A percentile compares a stretch with the other conserved stretches of the same genome.
Evolutionary conservation across 768 basidiomycete genomes (phyloP).

Genomic region (Rhizopogon vinicolor): DNA sequence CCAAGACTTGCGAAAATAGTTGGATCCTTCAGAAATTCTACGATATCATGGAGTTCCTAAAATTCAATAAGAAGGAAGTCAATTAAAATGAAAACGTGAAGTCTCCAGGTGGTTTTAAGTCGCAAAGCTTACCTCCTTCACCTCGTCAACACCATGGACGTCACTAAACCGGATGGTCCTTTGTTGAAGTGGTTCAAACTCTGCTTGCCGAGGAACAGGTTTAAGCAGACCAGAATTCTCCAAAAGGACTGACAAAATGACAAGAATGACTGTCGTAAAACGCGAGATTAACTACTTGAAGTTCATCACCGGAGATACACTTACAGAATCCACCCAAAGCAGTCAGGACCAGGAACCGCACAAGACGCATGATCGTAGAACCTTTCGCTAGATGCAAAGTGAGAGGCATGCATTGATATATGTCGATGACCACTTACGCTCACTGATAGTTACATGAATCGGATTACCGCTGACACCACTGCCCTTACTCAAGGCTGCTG

Average conservation of each 20-base stretch:
- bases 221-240: constrained; percentile 94
- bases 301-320: constrained; percentile 21
- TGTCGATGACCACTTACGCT: constrained; percentile 48
- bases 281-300: neutral
- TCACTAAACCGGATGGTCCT: constrained; percentile 89
- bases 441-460: constrained; percentile 76
- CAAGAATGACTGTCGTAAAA: constrained; percentile 59
- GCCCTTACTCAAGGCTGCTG: constrained; percentile 37
- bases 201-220: constrained; percentile 71
- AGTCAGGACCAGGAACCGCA: constrained; percentile 56
- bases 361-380: constrained; percentile 56
- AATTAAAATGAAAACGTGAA: neutral
- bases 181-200: constrained; percentile 80
- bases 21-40: constrained; percentile 94
- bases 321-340: constrained; percentile 62
- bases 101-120: neutral
- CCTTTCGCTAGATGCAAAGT: constrained; percentile 50
- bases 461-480: constrained; percentile 50
- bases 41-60: constrained; percentile 90
- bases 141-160: constrained; percentile 97
- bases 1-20: constrained; percentile 86
- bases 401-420: constrained; percentile 1
- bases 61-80: constrained; percentile 9
- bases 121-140: constrained; percentile 67
- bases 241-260: constrained; percentile 82